phyloP scores from a whole-genome alignment of 2,329 filamentous ascomycete species.

The Aspergillus thermomutatus region DNA sequence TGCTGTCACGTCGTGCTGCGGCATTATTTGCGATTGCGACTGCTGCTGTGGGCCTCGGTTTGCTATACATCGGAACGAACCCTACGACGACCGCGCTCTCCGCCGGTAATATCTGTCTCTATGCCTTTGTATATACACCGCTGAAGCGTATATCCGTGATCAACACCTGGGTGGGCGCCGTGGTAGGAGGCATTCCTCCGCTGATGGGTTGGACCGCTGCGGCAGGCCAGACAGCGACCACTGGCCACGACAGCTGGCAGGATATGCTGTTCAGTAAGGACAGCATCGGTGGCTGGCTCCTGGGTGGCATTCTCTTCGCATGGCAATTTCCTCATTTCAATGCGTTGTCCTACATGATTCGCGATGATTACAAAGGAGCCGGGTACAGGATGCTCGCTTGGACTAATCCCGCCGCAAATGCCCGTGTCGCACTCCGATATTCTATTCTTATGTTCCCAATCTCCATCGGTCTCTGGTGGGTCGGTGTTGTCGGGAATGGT shows the following conservation, averaged over 20 bases:
- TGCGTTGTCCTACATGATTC: slow-evolving; percentile 81
- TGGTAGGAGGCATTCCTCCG: slow-evolving; percentile 90
- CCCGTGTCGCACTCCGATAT: slow-evolving; percentile 83
- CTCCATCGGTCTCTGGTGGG: slow-evolving; percentile 74
- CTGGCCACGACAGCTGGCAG: slow-evolving; percentile 67
- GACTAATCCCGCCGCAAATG: slow-evolving; percentile 81
- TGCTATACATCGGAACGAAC: slow-evolving; percentile 87
- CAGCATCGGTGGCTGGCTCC: slow-evolving; percentile 78
- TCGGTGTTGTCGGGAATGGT: slow-evolving; percentile 77
- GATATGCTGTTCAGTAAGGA: slow-evolving; percentile 72
- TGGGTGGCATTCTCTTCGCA: slow-evolving; percentile 79
- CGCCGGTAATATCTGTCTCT: slow-evolving; percentile 78
- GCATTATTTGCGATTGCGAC: slow-evolving; percentile 74
- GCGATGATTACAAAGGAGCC: slow-evolving; percentile 77
- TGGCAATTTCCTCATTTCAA: slow-evolving; percentile 99
- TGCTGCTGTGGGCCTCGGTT: slow-evolving; percentile 64
- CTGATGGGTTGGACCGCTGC: slow-evolving; percentile 98
- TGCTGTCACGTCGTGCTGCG: slow-evolving; percentile 70
- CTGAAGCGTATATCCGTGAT: slow-evolving; percentile 80
- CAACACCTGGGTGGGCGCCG: slow-evolving; percentile 92
- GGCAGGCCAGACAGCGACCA: slow-evolving; percentile 77
- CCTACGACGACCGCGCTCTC: slow-evolving; percentile 87
- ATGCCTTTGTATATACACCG: slow-evolving; percentile 89
- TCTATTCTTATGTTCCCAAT: slow-evolving; percentile 81
- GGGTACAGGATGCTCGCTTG: slow-evolving; percentile 74